Base-by-base conservation (phyloP, 305 asterid genomes). In the Fraxinus floribunda region DNA sequence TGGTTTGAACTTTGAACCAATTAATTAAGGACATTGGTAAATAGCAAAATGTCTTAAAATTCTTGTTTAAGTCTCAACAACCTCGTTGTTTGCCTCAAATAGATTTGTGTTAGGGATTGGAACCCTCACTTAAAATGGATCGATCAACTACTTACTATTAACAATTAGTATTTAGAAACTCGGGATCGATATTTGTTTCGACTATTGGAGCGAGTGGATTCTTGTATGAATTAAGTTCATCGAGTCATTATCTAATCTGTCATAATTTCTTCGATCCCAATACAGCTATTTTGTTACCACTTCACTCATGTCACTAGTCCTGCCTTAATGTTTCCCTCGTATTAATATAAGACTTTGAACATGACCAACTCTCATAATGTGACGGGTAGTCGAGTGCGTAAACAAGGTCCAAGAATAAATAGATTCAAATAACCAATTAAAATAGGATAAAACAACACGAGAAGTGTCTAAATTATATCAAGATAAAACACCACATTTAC, bases 1-100 rank as follows among this genome's bases (percentile, higher is more conserved):
- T 39, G 74, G 44, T 39, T 39, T 39, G 46, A 39, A 39, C 11
- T 18, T 41, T 68, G 77, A 44, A 66, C 7, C 18, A 49, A 29
- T 80, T 70, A 30, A 30, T 11, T 70, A 13, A 26, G 75, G 18
- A 70, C 82, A 46, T 76, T 41, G 86, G 85, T 77, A 88, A 84
- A 79, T 70, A 78, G 79, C 82, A 1, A 76, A 78, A 32, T 5
- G 44, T 64, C 41, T 79, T 57, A 8, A 79, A 70, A 73, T 82
- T 83, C 57, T 85, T 82, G 90, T 90, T 89, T 83, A 80, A 68
- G 64, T 83, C 74, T 79, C 88, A 83, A 88, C 92, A 60, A 83
- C 75, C 82, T 83, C 81, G 55, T 22, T 10, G 8, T 66, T 60
- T 29, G 32, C 80, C 52, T 44, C 60, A 24, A 36, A 78, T 79